Evolutionary conservation across 2,329 filamentous ascomycete genomes (phyloP), one percentile per base, ranked within the genome.

Genomic region (Chaetomium globosum): DNA sequence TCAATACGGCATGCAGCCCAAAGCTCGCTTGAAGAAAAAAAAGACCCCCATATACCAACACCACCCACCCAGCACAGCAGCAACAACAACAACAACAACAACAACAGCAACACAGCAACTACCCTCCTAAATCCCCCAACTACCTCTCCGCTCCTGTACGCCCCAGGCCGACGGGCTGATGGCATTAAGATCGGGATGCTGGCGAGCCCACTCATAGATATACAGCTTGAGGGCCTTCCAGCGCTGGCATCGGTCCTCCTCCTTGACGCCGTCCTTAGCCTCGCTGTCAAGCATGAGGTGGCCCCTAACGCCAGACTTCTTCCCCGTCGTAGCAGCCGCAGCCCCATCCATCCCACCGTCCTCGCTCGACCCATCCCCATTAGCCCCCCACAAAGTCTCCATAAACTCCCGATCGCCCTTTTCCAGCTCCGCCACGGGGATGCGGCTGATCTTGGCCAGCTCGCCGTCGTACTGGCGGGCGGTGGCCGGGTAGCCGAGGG

Each of bases 141-240:
- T 92, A 63, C 90, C 89, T 73, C 86, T 79, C 66, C 88, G 79
- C 66, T 86, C 87, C 63, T 83, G 80, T 56, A 90, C 85, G 13
- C 89, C 90, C 89, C 89, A 92, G 4, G 85, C 84, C 68, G 85
- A 77, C 3, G 85, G 81, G 61, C 82, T 82, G 68, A 86, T 81
- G 64, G 81, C 80, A 70, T 87, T 82, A 76, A 95, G 86, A 67
- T 86, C 84, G 5, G 93, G 92, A 75, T 96, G 91, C 77, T 97
- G 93, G 64, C 89, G 83, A 28, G 90, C 93, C 94, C 94, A 98
- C 76, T 97, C 93, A 46, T 84, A 83, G 48, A 98, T 90, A 75
- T 98, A 98, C 49, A 88, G 75, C 73, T 89, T 89, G 52, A 98
- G 80, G 1, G 94, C 94, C 73, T 85, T 87, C 94, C 94, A 98